Base-by-base conservation (phyloP, 2,329 filamentous ascomycete species). In the Xylaria sp. region DNA sequence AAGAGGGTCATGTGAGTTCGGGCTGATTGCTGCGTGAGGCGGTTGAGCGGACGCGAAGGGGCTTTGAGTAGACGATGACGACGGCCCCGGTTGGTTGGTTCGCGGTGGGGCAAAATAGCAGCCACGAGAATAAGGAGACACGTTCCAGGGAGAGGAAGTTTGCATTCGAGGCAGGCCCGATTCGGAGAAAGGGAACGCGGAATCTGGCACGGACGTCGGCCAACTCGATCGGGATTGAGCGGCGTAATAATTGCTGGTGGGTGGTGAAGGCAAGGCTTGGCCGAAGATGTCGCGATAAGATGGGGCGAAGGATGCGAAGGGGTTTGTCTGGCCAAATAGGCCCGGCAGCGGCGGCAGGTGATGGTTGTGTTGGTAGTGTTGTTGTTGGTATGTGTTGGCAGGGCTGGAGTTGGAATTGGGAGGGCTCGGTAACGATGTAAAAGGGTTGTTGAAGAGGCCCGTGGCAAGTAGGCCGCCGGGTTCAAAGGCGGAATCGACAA, bases 11-110 rank as follows among this genome's bases (percentile, higher is more conserved):
- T 43, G 40, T 43, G 22, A 24, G 22, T 24, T 21, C 11, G 44
- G 24, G 5, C 24, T n/a, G 21, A 18, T 43, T 44, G 52, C 29
- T 46, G 55, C 9, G 42, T 48, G 7, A 54, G 47, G 43, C 54
- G 52, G 2, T 34, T 26, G 44, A 26, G 20, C 16, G 34, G 16
- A 38, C n/a, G n/a, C n/a, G n/a, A n/a, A n/a, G n/a, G n/a, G n/a
- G n/a, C 39, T 52, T 18, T 45, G 37, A 48, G 18, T 40, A 22
- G 46, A 40, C 16, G 45, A 34, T 21, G 55, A 48, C 8, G 48
- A 37, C 17, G 50, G 21, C 39, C 34, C 48, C 18, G 39, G 29
- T 20, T 63, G 62, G 7, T 54, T 54, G 21, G 44, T 52, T 40
- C 43, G 54, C 9, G 29, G 44, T 39, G 53, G 52, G 47, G 48